Evolutionary conservation across 345 rosid species (phyloP).

Genomic region (Luvunga scandens): DNA sequence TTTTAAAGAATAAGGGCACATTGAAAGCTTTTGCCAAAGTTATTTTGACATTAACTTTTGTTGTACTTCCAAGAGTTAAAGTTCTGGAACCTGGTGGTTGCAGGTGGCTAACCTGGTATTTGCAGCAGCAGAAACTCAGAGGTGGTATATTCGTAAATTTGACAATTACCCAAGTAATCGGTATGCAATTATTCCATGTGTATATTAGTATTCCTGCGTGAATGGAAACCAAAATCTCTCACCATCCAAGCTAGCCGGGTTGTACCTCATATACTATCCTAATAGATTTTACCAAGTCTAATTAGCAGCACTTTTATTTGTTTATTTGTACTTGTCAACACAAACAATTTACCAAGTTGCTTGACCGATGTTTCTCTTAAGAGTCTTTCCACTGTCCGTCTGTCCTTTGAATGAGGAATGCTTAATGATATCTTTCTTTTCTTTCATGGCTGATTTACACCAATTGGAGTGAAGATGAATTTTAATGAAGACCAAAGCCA

Average conservation of each 20-base stretch:
- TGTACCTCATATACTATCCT: neutral
- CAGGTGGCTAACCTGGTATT: conserved; percentile 68
- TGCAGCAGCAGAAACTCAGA: conserved; percentile 73
- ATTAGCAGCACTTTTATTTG: neutral
- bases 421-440: no score
- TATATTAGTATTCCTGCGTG: conserved; percentile 21
- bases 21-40: neutral
- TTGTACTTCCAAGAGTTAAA: neutral
- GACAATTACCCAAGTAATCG: conserved; percentile 59
- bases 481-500: neutral
- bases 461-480: neutral
- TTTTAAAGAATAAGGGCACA: neutral
- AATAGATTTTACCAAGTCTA: neutral
- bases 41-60: neutral
- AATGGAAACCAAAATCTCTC: neutral
- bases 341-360: neutral
- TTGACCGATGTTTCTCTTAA: neutral
- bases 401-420: no score
- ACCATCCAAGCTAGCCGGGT: neutral
- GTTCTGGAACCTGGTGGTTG: conserved; percentile 6
- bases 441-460: neutral
- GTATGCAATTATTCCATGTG: conserved; percentile 46
- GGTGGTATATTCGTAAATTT: conserved; percentile 65
- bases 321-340: neutral
- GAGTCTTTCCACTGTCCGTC: no score